A percentile compares a stretch with the other conserved stretches of the same genome.
Evolutionary conservation across 2,329 filamentous ascomycete genomes (phyloP).

Genomic region (Neonectria hederae): DNA sequence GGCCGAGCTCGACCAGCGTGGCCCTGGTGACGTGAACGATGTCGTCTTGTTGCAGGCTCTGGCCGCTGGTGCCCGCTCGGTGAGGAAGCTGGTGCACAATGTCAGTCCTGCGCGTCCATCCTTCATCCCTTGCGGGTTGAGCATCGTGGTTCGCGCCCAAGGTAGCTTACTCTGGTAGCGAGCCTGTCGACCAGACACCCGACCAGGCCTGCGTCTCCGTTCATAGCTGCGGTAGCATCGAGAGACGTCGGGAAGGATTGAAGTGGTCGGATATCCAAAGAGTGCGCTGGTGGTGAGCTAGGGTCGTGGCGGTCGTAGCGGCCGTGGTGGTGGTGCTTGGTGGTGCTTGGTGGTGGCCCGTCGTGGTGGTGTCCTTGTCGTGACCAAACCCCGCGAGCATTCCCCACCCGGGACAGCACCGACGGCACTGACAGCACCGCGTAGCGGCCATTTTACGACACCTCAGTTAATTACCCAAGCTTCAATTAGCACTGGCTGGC

Average conservation of each 20-base stretch:
- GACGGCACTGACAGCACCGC: neutral
- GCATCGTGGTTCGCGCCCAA: neutral
- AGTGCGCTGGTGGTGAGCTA: slow-evolving; percentile 13
- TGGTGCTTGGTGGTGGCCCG: neutral
- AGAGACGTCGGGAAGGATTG: slow-evolving; percentile 27
- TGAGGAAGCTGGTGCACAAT: slow-evolving; percentile 68
- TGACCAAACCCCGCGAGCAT: slow-evolving; percentile 23
- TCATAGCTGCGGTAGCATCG: slow-evolving; percentile 55
- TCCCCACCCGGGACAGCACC: slow-evolving; percentile 2
- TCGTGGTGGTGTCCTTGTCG: neutral
- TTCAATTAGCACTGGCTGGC: neutral
- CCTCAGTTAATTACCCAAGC: neutral
- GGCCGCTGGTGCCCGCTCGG: slow-evolving; percentile 66
- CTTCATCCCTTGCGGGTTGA: slow-evolving; percentile 8
- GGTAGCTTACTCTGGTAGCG: slow-evolving; percentile 64
- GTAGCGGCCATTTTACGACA: slow-evolving; percentile 1
- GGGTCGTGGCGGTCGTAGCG: slow-evolving; percentile 7
- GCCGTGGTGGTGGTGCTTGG: slow-evolving; percentile 14
- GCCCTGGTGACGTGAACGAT: slow-evolving; percentile 68
- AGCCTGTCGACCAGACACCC: slow-evolving; percentile 70
- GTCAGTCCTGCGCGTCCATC: slow-evolving; percentile 23
- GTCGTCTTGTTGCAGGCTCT: slow-evolving; percentile 68
- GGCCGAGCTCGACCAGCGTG: slow-evolving; percentile 69
- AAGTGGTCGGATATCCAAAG: slow-evolving; percentile 17
- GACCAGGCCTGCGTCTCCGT: slow-evolving; percentile 67